phyloP scores from a whole-genome alignment of 306 rosid species.

The Comarum palustre region DNA sequence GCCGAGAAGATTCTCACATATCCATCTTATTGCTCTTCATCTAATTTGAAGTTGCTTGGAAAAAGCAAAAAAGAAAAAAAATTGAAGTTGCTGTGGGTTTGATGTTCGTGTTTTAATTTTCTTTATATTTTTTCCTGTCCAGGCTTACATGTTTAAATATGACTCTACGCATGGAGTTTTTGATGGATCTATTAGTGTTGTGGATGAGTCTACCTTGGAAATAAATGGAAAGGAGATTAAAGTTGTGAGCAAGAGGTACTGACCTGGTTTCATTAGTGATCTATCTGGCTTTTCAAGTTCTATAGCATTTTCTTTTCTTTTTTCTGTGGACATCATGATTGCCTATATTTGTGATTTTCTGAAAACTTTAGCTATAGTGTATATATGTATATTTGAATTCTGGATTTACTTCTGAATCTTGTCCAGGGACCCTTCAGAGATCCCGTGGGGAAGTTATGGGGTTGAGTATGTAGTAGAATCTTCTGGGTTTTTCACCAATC shows the following conservation, averaged over 20 bases:
- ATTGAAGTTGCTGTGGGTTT: neutral
- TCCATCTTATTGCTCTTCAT: neutral
- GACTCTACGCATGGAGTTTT: slow-evolving; percentile 92
- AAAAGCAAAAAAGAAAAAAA: neutral
- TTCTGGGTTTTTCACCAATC: slow-evolving; percentile 86
- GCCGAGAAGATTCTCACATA: neutral
- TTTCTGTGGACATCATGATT: neutral
- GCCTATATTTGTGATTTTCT: neutral
- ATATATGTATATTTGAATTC: neutral
- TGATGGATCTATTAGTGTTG: slow-evolving; percentile 59
- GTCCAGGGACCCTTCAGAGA: slow-evolving; percentile 84
- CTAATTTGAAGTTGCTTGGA: neutral
- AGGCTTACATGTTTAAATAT: slow-evolving; percentile 97
- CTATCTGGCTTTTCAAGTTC: neutral
- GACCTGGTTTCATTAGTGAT: neutral
- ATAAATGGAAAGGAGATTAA: slow-evolving; percentile 80
- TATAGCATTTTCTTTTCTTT: neutral
- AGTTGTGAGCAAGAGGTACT: slow-evolving; percentile 72
- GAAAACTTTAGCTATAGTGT: neutral
- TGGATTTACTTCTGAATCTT: slow-evolving; percentile 12
- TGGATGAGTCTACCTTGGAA: slow-evolving; percentile 73
- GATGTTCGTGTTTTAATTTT: neutral
- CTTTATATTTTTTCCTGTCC: slow-evolving; percentile 14
- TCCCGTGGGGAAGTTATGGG: slow-evolving; percentile 91
- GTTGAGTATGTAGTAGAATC: slow-evolving; percentile 88